phyloP scores from a whole-genome alignment of 1,284 basidiomycete species.

The Heterobasidion parviporum region DNA sequence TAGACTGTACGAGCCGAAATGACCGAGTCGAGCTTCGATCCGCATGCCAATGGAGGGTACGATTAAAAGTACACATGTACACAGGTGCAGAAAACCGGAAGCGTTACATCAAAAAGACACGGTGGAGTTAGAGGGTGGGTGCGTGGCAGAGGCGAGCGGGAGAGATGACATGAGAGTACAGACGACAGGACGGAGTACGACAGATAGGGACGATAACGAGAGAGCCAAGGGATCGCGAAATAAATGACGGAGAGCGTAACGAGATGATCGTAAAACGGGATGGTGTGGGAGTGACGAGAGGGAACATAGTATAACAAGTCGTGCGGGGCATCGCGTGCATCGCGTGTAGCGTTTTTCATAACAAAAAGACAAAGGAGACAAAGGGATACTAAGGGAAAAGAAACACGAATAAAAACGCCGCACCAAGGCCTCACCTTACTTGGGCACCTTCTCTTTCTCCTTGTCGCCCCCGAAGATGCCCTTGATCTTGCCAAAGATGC shows the following conservation, averaged over 20 bases:
- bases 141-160: background rate
- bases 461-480: conserved; percentile 12
- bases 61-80: background rate
- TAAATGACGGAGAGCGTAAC: background rate
- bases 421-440: background rate
- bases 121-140: background rate
- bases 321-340: background rate
- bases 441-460: conserved; percentile 4
- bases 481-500: conserved; percentile 20
- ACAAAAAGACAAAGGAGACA: background rate
- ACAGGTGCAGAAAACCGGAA: background rate
- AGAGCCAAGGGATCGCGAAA: background rate
- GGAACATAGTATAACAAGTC: background rate
- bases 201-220: background rate
- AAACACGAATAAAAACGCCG: background rate
- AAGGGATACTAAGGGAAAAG: background rate
- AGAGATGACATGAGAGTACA: background rate
- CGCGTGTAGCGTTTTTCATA: background rate
- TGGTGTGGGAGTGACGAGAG: too few relatives aligned
- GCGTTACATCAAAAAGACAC: background rate
- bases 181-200: background rate
- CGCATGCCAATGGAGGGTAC: too few relatives aligned
- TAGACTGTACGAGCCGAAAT: too few relatives aligned
- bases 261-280: background rate
- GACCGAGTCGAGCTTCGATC: too few relatives aligned